Base-by-base conservation (phyloP, 768 basidiomycete species). In the Kockovaella imperatae region DNA sequence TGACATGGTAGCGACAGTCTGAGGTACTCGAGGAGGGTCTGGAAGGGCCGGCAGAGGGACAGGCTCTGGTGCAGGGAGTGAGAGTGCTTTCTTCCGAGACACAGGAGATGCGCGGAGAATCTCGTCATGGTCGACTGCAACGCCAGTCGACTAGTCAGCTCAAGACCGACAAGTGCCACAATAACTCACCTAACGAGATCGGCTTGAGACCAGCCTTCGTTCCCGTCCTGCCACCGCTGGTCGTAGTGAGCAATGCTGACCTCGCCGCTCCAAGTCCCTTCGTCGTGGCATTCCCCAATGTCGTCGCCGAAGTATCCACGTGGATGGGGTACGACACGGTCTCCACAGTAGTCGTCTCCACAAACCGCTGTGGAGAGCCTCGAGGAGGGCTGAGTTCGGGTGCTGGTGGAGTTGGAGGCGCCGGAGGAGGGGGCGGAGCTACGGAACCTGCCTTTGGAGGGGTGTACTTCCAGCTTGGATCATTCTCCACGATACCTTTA, bases 81-180 rank as follows among this genome's bases (percentile, higher is more conserved):
- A 23, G n/a, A 13, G 43, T 15, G 35, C 42, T 24, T 49, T 43
- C 30, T 42, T 45, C 4, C 30, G 7, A 6, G 28, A 24, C 23
- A 35, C 45, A 21, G 54, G 49, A 14, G 15, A n/a, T 3, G 29
- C 17, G 13, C 49, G 49, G 3, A 62, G 54, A 23, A 62, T 29
- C 4, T 57, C 54, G 35, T 52, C 36, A 40, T 62, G 59, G 54
- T 62, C 61, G 42, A 62, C 61, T 62, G 35, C 23, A 38, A 30
- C 11, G 35, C 28, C 29, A 28, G n/a, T n/a, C 18, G 38, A 46
- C 20, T n/a, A 8, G 39, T 47, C 52, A 50, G 47, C 42, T 8
- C 15, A 13, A 30, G 14, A 1, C 8, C 15, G 35, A 2, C 17
- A 18, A 10, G 26, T 31, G 20, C 1, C 10, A 43, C 30, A 24